Evolutionary conservation across 495 filamentous ascomycete species (phyloP), one percentile per base, ranked within the genome.

Genomic region (Hypoxylon rickii): DNA sequence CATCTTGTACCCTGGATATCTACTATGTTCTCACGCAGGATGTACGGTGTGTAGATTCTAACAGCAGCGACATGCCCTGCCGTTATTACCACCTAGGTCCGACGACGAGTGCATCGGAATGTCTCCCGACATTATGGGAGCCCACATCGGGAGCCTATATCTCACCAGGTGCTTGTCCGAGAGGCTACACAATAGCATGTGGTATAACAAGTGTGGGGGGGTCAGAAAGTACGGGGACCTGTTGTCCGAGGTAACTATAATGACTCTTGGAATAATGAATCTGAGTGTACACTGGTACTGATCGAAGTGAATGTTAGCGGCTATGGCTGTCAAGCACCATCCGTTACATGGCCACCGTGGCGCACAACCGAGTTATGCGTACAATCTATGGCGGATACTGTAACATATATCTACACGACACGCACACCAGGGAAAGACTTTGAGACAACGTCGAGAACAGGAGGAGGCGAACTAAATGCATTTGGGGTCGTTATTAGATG

Each of bases 1-100:
- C 50, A 13, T 53, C 39, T 5, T 53, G 50, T 10, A 44, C 41
- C 12, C 20, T 26, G 21, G 41, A 53, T 15, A 44, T 53, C 18
- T 53, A 53, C 16, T 53, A 39, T 16, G 50, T 39, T 16, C 10
- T 31, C 32, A 4, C 17, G 10, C 50, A 17, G 8, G 22, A 37
- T 3, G 3, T 42, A 18, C 0, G 0, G 0, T 51, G 48, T 8
- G 7, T 21, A 11, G 18, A 47, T 6, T 1, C 7, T 6, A 16
- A 22, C 1, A 26, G 47, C 5, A 13, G 3, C 5, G n/a, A 2
- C 7, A n/a, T 37, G 11, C 16, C 24, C 1, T 51, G 50, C 33
- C 31, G 31, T 10, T 22, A 53, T 1, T 38, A 29, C 10, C 50
- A 53, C 13, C 50, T 53, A 39, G 50, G 40, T 2, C 50, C 50